Evolutionary conservation across 495 filamentous ascomycete species (phyloP), one percentile per base, ranked within the genome.

Genomic region (Rostrohypoxylon terebratum): DNA sequence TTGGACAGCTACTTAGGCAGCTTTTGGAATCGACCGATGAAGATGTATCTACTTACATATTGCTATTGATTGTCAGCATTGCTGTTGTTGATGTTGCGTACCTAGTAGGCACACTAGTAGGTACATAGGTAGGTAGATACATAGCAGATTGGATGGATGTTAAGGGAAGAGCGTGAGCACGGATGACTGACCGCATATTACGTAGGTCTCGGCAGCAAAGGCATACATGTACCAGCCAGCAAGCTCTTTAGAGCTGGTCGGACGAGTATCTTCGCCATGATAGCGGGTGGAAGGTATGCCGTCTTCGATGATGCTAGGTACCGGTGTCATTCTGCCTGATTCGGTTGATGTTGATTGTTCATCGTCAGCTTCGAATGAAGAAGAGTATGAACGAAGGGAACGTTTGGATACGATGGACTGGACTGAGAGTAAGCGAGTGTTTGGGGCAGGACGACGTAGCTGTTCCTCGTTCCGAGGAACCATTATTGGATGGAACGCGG

Each of bases 191-290:
- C 94, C 95, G 78, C 96, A 99, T 42, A 99, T 92, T 11, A 97
- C 93, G 77, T 97, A 99, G 45, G 97, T 94, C 80, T 99, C 96
- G n/a, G 95, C 93, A 18, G 96, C 96, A 87, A 94, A 99, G 50
- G 90, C 93, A 85, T 99, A 98, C 69, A 92, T 91, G 80, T 97
- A 98, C 93, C 95, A 99, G 61, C 96, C 96, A 10, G 87, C 87
- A 34, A 98, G 87, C 84, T 99, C 96, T 78, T 92, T 94, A 68
- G 81, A 84, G 77, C 93, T 97, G 8, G 96, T 99, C 38, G 89
- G 85, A 14, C 96, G 89, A 33, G 91, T 93, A 80, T 99, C 96
- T 80, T 98, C 94, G 38, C 91, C 94, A 8, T 85, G 85, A 78
- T 94, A 98, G 16, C 79, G 77, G 36, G 73, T 66, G 10, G 62